phyloP scores from a whole-genome alignment of 805 yeast genomes.

The Nakazawaea ernobii region DNA sequence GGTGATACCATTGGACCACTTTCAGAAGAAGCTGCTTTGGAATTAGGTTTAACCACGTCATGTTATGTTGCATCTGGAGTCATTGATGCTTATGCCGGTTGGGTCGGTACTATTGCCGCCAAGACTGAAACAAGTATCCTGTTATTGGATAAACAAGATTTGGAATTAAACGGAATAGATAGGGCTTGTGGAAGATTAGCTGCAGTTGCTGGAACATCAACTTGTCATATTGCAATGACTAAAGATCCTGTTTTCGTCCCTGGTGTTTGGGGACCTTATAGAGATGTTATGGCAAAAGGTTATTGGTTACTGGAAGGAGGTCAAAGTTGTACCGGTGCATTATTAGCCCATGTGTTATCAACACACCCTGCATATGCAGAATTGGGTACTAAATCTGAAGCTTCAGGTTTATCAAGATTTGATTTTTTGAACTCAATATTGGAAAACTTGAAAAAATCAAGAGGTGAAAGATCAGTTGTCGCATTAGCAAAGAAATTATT shows the following conservation, averaged over 20 bases:
- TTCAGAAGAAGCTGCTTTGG: slow-evolving; percentile 60
- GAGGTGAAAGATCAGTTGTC: slow-evolving; percentile 64
- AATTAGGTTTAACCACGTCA: slow-evolving; percentile 72
- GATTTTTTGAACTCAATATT: slow-evolving; percentile 76
- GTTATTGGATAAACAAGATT: slow-evolving; percentile 43
- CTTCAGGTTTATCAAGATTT: slow-evolving; percentile 67
- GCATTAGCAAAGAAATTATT: slow-evolving; percentile 78
- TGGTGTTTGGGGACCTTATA: slow-evolving; percentile 99
- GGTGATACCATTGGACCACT: slow-evolving; percentile 86
- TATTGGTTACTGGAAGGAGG: slow-evolving; percentile 99
- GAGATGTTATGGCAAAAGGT: slow-evolving; percentile 85
- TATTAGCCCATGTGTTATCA: slow-evolving; percentile 79
- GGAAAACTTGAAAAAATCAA: slow-evolving; percentile 55
- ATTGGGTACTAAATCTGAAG: slow-evolving; percentile 60
- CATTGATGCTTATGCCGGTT: slow-evolving; percentile 97
- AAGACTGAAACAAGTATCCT: slow-evolving; percentile 58
- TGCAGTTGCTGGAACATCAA: slow-evolving; percentile 97
- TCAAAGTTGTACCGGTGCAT: slow-evolving; percentile 96
- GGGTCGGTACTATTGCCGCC: slow-evolving; percentile 98
- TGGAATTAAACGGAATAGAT: slow-evolving; percentile 40
- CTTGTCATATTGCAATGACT: slow-evolving; percentile 90
- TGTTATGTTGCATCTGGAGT: slow-evolving; percentile 93
- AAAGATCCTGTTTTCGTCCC: slow-evolving; percentile 81
- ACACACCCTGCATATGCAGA: slow-evolving; percentile 86
- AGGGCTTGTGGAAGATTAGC: slow-evolving; percentile 82